Percentiles rank a stretch among this genome's conserved stretches.
phyloP scores from a whole-genome alignment of 108 stramenopile species.

The Cylindrotheca fusiformis region DNA sequence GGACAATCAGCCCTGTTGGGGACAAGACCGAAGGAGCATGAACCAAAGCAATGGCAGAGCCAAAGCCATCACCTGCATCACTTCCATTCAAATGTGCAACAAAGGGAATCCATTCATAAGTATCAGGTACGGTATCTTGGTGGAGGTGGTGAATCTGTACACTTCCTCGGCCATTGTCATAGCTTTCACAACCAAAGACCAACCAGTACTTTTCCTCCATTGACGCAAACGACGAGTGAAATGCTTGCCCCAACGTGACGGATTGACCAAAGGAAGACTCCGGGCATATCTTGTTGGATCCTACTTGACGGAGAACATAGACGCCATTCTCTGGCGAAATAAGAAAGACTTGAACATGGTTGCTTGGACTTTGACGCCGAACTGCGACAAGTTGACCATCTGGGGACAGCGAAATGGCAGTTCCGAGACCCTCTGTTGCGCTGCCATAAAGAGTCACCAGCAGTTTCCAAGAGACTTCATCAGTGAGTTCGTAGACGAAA shows the following conservation, averaged over 20 bases:
- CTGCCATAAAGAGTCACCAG: not conserved
- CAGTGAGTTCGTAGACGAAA: slow-evolving; percentile 12
- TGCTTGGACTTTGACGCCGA: not conserved
- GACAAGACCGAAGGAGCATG: slow-evolving; percentile 1
- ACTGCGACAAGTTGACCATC: slow-evolving; percentile 7
- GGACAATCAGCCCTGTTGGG: not conserved
- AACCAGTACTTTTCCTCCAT: too few species aligned
- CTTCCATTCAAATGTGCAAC: slow-evolving; percentile 6
- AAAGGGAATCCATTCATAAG: slow-evolving; percentile 2
- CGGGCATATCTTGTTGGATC: not conserved
- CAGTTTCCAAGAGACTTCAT: slow-evolving; percentile 4
- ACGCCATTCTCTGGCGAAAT: not conserved
- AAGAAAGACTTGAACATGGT: slow-evolving; percentile 4
- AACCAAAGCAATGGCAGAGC: slow-evolving; percentile 7
- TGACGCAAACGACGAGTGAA: not conserved
- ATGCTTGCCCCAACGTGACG: not conserved
- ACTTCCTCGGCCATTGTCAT: not conserved
- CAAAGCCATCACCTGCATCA: slow-evolving; percentile 17
- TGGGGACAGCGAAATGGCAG: not conserved
- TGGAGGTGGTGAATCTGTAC: not conserved
- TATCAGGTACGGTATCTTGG: not conserved
- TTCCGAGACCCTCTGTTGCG: slow-evolving; percentile 1
- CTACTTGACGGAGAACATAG: not conserved
- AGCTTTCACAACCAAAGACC: not conserved
- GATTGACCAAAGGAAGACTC: not conserved